phyloP scores from a whole-genome alignment of 2,329 filamentous ascomycete species.

The Fusarium transvaalense region DNA sequence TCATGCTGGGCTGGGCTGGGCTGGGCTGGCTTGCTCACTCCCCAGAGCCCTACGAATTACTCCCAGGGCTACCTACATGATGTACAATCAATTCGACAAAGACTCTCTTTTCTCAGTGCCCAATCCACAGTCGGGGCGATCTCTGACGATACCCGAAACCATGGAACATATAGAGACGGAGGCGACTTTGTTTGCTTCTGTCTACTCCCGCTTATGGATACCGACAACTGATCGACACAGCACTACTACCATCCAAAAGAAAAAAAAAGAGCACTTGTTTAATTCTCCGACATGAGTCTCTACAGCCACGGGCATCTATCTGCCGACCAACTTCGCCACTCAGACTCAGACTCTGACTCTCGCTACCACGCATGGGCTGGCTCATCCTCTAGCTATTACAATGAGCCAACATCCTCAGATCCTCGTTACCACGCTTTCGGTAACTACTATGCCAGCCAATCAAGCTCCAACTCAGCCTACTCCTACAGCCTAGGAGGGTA shows the following conservation, averaged over 20 bases:
- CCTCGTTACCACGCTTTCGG: slow-evolving; percentile 37
- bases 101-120: slow-evolving; percentile 14
- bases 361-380: slow-evolving; percentile 33
- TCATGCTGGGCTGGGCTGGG: slow-evolving; percentile 2
- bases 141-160: slow-evolving; percentile 8
- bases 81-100: background rate
- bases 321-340: slow-evolving; percentile 38
- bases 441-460: slow-evolving; percentile 37
- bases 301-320: slow-evolving; percentile 36
- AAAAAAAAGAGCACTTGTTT: slow-evolving; percentile 3
- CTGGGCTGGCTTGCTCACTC: slow-evolving; percentile 13
- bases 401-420: slow-evolving; percentile 32
- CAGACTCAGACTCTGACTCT: slow-evolving; percentile 35
- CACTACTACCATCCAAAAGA: slow-evolving; percentile 36
- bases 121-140: slow-evolving; percentile 17
- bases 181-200: slow-evolving; percentile 39
- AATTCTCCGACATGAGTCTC: slow-evolving; percentile 35
- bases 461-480: slow-evolving; percentile 27
- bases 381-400: slow-evolving; percentile 29
- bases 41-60: slow-evolving; percentile 18
- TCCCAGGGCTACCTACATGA: slow-evolving; percentile 13
- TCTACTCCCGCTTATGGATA: slow-evolving; percentile 43
- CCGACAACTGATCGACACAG: slow-evolving; percentile 41
- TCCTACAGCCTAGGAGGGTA: slow-evolving; percentile 32
- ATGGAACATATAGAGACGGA: slow-evolving; percentile 1